Conservation (phyloP, 2,329 filamentous ascomycete species). For the Westerdykella sp. region DNA sequence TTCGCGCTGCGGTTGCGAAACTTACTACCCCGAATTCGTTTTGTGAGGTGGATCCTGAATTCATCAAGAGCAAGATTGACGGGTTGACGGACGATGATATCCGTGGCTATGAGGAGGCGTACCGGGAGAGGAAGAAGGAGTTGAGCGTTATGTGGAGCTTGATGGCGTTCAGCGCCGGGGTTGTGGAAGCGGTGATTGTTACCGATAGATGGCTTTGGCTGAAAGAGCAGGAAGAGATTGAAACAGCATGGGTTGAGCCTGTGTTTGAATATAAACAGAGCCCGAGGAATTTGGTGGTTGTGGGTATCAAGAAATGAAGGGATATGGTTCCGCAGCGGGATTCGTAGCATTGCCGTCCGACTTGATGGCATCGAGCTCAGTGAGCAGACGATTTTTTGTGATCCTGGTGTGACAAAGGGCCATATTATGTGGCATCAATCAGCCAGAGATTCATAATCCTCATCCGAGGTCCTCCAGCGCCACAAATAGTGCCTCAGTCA, state of each 20-base stretch:
- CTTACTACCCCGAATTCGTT: conserved; percentile 41
- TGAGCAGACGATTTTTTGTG: too few species aligned
- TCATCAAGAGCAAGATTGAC: conserved; percentile 60
- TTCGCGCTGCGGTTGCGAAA: conserved; percentile 74
- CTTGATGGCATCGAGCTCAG: too few species aligned
- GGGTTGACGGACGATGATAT: conserved; percentile 71
- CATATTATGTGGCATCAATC: too few species aligned
- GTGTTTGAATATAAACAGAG: conserved; percentile 86
- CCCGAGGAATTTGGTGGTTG: conserved; percentile 86
- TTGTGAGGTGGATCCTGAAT: conserved; percentile 32
- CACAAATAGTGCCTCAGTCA: too few species aligned
- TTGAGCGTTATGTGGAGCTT: conserved; percentile 84
- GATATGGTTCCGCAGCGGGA: too few species aligned
- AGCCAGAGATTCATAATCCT: too few species aligned
- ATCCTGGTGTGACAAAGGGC: too few species aligned
- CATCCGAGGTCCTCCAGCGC: too few species aligned
- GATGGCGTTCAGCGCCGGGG: conserved; percentile 90
- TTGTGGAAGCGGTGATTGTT: conserved; percentile 86
- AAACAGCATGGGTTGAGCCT: conserved; percentile 80
- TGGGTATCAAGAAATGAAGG: conserved; percentile 67
- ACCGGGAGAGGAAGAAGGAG: conserved; percentile 65
- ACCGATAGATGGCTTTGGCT: conserved; percentile 86
- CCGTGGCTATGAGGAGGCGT: conserved; percentile 60
- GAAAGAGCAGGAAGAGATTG: conserved; percentile 64
- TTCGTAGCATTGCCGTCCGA: too few species aligned